Evolutionary conservation across 306 rosid species (phyloP).

Genomic region (Adenanthera pavonina): DNA sequence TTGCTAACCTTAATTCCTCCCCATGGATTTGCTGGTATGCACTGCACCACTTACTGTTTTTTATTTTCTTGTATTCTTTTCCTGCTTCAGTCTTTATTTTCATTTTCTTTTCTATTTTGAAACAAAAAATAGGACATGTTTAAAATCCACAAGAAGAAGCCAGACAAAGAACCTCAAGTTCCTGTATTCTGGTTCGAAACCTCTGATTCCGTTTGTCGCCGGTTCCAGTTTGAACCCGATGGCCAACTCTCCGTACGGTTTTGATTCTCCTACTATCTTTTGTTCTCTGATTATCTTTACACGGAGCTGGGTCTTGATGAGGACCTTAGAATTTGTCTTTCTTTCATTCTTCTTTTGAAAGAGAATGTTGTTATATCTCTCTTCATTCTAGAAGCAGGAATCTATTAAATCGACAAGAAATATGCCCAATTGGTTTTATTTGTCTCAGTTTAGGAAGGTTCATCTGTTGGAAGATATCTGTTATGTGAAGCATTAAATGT

Average conservation of each 20-base stretch:
- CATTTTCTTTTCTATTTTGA: not conserved
- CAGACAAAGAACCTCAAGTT: slow-evolving; percentile 44
- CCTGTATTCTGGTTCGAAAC: slow-evolving; percentile 74
- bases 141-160: slow-evolving; percentile 52
- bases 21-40: slow-evolving; percentile 54
- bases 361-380: not conserved
- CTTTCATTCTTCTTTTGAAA: not conserved
- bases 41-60: not conserved
- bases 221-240: slow-evolving; percentile 60
- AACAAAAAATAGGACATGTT: slow-evolving; percentile 53
- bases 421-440: not conserved
- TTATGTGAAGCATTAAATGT: not conserved
- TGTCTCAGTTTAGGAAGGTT: slow-evolving; percentile 4
- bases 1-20: not conserved
- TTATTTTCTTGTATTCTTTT: not conserved
- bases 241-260: slow-evolving; percentile 73
- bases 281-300: not conserved
- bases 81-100: not conserved
- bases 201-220: slow-evolving; percentile 63
- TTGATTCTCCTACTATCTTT: not conserved
- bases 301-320: not conserved
- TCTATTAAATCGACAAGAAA: not conserved
- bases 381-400: not conserved
- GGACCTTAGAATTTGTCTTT: slow-evolving; percentile 2
- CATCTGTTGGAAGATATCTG: not conserved